A percentile compares a stretch with the other conserved stretches of the same genome.
phyloP scores from a whole-genome alignment of 257 asterid species.

The Nicotiana paniculata region DNA sequence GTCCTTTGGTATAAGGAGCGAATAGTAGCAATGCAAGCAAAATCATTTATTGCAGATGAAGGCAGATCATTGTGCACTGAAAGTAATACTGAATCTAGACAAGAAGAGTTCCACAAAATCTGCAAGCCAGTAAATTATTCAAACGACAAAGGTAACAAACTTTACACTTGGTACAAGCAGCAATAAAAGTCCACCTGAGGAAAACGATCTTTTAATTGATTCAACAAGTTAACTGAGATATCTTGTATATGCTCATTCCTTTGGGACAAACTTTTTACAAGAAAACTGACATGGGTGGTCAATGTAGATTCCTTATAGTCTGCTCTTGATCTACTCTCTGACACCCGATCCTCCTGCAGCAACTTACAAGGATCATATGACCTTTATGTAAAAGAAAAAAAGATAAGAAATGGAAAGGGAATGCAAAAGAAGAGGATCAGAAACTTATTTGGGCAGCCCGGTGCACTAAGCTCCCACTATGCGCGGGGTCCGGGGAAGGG shows the following conservation, averaged over 20 bases:
- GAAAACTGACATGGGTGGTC: conserved; percentile 85
- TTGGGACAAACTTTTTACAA: conserved; percentile 81
- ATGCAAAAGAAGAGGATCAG: conserved; percentile 15
- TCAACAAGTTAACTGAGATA: conserved; percentile 69
- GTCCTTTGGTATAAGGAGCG: conserved; percentile 87
- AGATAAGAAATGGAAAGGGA: not conserved
- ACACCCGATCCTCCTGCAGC: conserved; percentile 71
- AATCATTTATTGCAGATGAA: conserved; percentile 81
- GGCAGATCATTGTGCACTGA: conserved; percentile 91
- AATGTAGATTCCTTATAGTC: conserved; percentile 75
- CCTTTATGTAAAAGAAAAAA: not conserved
- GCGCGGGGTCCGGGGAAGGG: too few relatives aligned
- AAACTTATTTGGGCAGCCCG: not conserved
- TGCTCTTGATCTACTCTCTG: conserved; percentile 79
- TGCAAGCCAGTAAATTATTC: conserved; percentile 30
- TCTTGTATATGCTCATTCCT: conserved; percentile 91
- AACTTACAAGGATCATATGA: conserved; percentile 30
- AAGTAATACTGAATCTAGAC: conserved; percentile 79
- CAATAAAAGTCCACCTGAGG: conserved; percentile 62
- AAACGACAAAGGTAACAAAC: conserved; percentile 16
- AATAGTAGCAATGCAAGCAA: conserved; percentile 79
- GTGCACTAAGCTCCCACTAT: too few relatives aligned
- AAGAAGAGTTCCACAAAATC: conserved; percentile 91
- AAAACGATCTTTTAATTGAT: conserved; percentile 83
- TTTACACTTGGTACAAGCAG: conserved; percentile 8